Evolutionary conservation across 306 rosid species (phyloP), one percentile per base, ranked within the genome.

Genomic region (Calophaca sinica): DNA sequence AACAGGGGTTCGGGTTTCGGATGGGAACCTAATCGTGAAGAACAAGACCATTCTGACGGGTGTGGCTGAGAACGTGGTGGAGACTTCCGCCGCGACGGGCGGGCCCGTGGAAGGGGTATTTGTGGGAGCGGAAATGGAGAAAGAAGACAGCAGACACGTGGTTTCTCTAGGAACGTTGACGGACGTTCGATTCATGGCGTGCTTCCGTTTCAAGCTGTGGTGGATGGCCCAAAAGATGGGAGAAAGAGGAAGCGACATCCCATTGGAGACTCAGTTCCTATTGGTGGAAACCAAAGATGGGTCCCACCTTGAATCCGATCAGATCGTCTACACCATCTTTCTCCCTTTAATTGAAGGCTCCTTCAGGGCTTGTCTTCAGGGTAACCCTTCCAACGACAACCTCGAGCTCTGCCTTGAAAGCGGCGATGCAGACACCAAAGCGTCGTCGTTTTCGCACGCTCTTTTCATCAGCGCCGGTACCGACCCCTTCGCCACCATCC

Each of bases 191-290:
- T 94, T 94, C 86, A 31, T 88, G 79, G 90, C 98, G 15, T 86
- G 93, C 64, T 94, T 94, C 64, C 81, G 98, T 46, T 94, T 94
- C 89, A 94, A 94, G 87, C 54, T 94, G 0, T 94, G 97, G 97
- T 94, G 97, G 99, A 94, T 94, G 99, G 85, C 96, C 6, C 99
- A 94, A 68, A 92, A 85, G 48, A 92, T 90, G 97, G 99, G 99
- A 5, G 88, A 86, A 9, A 78, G 44, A 60, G 97, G 97, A 9
- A 73, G 79, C 1, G 92, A 94, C 3, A 83, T 94, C 50, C 99
- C 97, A 0, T 79, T 92, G 0, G 99, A 94, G 58, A 94, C 99
- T 12, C 99, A 94, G 6, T 91, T 94, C 73, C 53, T 94, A 20
- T 76, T 94, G 84, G 76, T 90, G 5, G 97, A 94, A 49, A 85